Percentiles rank a stretch among this genome's conserved stretches.
phyloP scores from a whole-genome alignment of 352 stramenopile species.

The Globisporangium spiculum region DNA sequence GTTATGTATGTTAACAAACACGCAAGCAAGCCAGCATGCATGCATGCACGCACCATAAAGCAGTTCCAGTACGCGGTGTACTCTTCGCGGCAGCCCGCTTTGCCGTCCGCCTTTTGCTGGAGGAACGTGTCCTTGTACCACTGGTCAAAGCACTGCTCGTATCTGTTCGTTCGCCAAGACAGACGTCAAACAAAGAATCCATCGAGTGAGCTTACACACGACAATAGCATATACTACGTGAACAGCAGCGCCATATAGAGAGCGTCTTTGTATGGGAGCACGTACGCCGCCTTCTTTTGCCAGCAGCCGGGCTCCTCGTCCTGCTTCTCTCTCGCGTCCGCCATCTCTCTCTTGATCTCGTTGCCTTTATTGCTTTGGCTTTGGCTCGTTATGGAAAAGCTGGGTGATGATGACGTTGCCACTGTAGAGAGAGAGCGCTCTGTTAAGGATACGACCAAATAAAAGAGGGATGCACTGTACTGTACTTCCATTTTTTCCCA shows the following conservation, averaged over 20 bases:
- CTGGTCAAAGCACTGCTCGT: constrained; percentile 86
- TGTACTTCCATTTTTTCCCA: background rate
- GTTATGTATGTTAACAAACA: background rate
- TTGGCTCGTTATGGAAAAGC: background rate
- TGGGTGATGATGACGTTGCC: background rate
- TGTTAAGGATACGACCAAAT: constrained; percentile 7
- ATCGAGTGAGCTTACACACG: background rate
- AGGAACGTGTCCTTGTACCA: constrained; percentile 87
- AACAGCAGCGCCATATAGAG: background rate
- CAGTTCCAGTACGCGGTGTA: constrained; percentile 78
- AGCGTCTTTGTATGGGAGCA: background rate
- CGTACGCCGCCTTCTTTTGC: constrained; percentile 66
- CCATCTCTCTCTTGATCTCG: constrained; percentile 10
- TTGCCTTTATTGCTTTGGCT: constrained; percentile 20
- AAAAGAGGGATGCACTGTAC: background rate
- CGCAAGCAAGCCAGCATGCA: background rate
- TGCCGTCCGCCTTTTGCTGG: constrained; percentile 67
- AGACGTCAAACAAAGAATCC: background rate
- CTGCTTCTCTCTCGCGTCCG: constrained; percentile 1
- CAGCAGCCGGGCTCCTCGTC: constrained; percentile 55
- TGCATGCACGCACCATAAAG: constrained; percentile 53
- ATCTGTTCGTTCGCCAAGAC: constrained; percentile 22
- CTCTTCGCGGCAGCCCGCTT: constrained; percentile 74
- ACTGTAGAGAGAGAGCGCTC: constrained; percentile 11
- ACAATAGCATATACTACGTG: background rate